Percentiles rank a stretch among this genome's conserved stretches.
Evolutionary conservation across 2,329 filamentous ascomycete genomes (phyloP).

Genomic region (Ilyonectria robusta): DNA sequence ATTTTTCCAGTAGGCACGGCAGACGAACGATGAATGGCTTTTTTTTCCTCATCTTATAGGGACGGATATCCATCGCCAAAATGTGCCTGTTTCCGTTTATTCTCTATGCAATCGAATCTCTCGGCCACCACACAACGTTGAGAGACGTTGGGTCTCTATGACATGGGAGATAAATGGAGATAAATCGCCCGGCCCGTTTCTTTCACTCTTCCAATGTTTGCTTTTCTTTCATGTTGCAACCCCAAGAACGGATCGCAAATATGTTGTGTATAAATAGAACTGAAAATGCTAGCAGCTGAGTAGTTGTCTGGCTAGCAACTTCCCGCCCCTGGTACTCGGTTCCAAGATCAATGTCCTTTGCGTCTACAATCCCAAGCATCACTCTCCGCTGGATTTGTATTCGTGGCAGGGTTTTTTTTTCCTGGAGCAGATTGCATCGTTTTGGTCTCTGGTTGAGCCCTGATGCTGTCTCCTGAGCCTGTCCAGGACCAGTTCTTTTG

Average conservation of each 20-base stretch:
- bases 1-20: slow-evolving; percentile 10
- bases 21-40: slow-evolving; percentile 20
- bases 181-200: background rate
- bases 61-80: background rate
- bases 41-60: background rate
- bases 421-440: background rate
- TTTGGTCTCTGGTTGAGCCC: background rate
- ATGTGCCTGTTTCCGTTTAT: background rate
- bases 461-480: background rate
- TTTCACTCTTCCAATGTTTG: background rate
- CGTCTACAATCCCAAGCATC: background rate
- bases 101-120: slow-evolving; percentile 13
- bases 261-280: background rate
- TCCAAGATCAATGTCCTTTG: background rate
- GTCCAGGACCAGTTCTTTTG: slow-evolving; percentile 13
- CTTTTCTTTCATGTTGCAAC: background rate
- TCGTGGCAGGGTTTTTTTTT: background rate
- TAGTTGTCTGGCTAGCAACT: background rate
- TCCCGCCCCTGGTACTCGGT: background rate
- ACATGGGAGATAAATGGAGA: background rate
- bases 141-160: slow-evolving; percentile 17
- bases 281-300: background rate
- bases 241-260: background rate
- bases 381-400: background rate
- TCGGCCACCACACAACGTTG: background rate